These are phyloP conservation scores for Acanthamoeba lenticulata DNA, from an alignment of 208 protist species.

Conservation along the genomic window DNA sequence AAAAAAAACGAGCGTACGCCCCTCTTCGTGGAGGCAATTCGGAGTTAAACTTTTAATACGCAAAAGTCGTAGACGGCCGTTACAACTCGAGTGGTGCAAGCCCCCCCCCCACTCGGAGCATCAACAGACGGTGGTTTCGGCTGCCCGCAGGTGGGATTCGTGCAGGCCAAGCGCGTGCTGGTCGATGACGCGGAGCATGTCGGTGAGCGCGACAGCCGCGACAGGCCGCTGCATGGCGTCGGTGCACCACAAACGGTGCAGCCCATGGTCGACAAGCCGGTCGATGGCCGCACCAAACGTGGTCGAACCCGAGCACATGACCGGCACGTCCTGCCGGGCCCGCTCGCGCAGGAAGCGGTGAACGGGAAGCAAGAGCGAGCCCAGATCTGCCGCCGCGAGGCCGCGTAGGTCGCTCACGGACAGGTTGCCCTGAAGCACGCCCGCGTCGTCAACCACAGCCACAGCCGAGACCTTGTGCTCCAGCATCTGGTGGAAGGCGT, in stretches of 20 bases:
- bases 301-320: background rate
- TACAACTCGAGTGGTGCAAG: background rate
- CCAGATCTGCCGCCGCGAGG: background rate
- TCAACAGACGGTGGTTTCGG: background rate
- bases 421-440: background rate
- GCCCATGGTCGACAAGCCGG: background rate
- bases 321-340: background rate
- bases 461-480: background rate
- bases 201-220: background rate
- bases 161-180: background rate
- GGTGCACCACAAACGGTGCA: constrained; percentile 40
- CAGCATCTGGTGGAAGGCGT: constrained; percentile 42
- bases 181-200: background rate
- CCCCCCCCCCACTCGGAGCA: background rate
- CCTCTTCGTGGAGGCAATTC: background rate
- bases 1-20: no score
- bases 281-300: background rate
- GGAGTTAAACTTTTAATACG: background rate
- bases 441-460: background rate
- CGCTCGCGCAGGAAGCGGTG: background rate
- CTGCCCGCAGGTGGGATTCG: background rate
- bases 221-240: background rate
- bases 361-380: background rate
- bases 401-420: constrained; percentile 12
- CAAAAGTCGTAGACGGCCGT: background rate